Evolutionary conservation across 2,329 filamentous ascomycete species (phyloP), one percentile per base, ranked within the genome.

Genomic region (Penicillium sp.): DNA sequence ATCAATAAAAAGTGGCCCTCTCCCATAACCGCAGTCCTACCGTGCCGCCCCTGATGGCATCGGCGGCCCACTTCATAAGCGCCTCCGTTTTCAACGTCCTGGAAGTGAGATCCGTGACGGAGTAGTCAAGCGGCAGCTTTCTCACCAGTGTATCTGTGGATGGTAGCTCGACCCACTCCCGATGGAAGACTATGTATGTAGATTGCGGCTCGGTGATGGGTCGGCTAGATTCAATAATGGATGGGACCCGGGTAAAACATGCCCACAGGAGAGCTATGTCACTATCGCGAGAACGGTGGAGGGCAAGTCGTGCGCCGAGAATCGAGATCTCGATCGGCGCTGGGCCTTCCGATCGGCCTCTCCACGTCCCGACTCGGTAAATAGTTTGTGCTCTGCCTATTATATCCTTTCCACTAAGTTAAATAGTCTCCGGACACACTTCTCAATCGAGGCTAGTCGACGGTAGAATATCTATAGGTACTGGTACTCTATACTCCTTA

Each of bases 241-340:
- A 54, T 42, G 42, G 40, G 31, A 39, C 23, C n/a, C 13, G 21
- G 34, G 19, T 37, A 37, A 40, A 19, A 40, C 21, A 24, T 24
- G 19, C 19, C 16, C n/a, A 19, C 8, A 11, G 11, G 8, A 16
- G n/a, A 3, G n/a, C 2, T 34, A n/a, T n/a, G 13, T 16, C n/a
- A n/a, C n/a, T 16, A n/a, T 36, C 16, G 6, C 19, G 37, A 24
- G 52, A 48, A 40, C 24, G n/a, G 39, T 28, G 26, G 36, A 47
- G 21, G 52, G 42, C 34, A 54, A 54, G 47, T 52, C 40, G 29
- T 50, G 46, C 28, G 29, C 34, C n/a, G n/a, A n/a, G 45, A 52
- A 42, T 50, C 47, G 28, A 52, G 52, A 58, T 58, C 55, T 58
- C 33, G 55, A 60, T 60, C 58, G 51, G 49, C 47, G 29, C 36